Evolutionary conservation across 2,329 filamentous ascomycete genomes (phyloP), one percentile per base, ranked within the genome.

Genomic region (Fonsecaea pugnacius): DNA sequence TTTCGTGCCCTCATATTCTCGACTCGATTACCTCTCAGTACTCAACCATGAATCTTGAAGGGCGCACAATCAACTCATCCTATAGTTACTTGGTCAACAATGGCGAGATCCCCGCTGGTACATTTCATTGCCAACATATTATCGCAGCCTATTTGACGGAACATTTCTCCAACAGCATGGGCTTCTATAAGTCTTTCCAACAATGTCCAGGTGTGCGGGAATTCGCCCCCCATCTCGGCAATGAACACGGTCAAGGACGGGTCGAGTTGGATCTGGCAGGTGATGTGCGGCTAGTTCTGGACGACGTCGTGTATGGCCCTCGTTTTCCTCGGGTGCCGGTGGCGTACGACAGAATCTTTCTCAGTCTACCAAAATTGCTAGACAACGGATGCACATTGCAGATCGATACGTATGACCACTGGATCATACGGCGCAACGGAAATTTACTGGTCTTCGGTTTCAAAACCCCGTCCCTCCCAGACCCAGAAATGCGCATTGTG

Each of bases 121-220:
- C 9, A 9, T 38, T 14, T 35, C 35, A 51, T 16, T 4, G 9
- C 57, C 3, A 18, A n/a, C 43, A 59, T 16, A n/a, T 40, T 1
- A 16, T 59, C 32, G 18, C 24, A 27, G 8, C 43, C 57, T 14
- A 36, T 12, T 14, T 36, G 4, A 30, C 24, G 18, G 10, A 50
- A 4, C 57, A 59, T n/a, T 52, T 27, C n/a, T 21, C 30, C 57
- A 59, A 36, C 43, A 51, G 30, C 46, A 36, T 51, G 18, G 43
- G 36, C 7, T n/a, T 59, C 14, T 59, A 59, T 18, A 14, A 52
- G 43, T 30, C 38, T 35, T 48, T 48, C 18, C 30, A n/a, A 24
- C 27, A 14, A 40, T 32, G 27, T 21, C 55, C 27, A 32, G 27
- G 9, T 9, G 38, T 58, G 7, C 10, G 12, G 40, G 32, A 52